Evolutionary conservation across 768 basidiomycete genomes (phyloP), one percentile per base, ranked within the genome.

Genomic region (Dentipellis fragilis): DNA sequence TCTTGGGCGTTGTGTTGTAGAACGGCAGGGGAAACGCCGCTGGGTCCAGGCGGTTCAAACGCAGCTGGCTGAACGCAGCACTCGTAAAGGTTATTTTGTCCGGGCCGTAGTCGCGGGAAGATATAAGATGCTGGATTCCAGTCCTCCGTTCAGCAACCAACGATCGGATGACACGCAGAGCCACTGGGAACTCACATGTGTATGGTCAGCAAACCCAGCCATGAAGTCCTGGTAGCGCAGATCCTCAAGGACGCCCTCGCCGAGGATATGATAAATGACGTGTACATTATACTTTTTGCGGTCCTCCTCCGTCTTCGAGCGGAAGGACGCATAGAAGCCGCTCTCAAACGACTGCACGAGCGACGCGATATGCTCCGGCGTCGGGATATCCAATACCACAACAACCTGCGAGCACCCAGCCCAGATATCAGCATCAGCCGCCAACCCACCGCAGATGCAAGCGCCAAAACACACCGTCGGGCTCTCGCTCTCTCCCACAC

Each of bases 81-180:
- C 83, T 84, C 2, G 83, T 85, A 64, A 90, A 94, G 10, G 84
- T 83, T 17, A 91, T 73, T 1, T 78, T 80, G 65, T 93, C 80
- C 1, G 80, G 67, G 40, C 72, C 71, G 56, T 85, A 72, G 57
- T 80, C 76, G 29, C 78, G 74, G 7, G 89, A 84, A 7, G 89
- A 77, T 19, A 96, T 72, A 3, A 90, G 59, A 61, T 96, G 92
- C 89, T 95, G 63, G 3, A 16, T 48, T 48, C 42, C 51, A 53
- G 2, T 54, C 53, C 4, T 58, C 39, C 57, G 38, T 29, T 50
- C 40, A 46, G 7, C n/a, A n/a, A 9, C 10, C 4, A 17, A 39
- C 36, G n/a, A n/a, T n/a, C 23, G 42, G 50, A n/a, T n/a, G n/a
- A n/a, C n/a, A n/a, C n/a, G n/a, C n/a, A n/a, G n/a, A n/a, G n/a